These are phyloP conservation scores for Apiospora hydei DNA, from an alignment of 2,329 filamentous ascomycete genomes.

Conservation along the genomic window DNA sequence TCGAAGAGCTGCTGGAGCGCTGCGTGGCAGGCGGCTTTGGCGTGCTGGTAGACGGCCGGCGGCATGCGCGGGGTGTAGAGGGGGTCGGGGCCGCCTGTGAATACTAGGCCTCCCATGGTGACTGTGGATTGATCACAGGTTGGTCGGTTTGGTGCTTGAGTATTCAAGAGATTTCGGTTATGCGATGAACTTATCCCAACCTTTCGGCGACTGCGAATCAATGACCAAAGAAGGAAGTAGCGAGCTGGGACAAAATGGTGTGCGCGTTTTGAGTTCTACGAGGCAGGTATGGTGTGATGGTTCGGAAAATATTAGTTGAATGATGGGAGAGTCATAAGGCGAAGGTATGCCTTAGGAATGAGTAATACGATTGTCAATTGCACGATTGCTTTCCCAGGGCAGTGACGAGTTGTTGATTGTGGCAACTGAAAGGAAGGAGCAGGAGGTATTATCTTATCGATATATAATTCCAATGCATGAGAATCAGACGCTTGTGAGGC, in stretches of 20 bases:
- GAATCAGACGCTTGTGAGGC: neutral
- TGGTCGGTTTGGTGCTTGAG: too few relatives aligned
- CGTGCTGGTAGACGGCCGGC: slow-evolving; percentile 59
- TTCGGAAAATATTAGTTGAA: too few relatives aligned
- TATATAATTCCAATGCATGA: too few relatives aligned
- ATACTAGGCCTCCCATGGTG: slow-evolving; percentile 72
- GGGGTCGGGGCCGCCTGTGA: slow-evolving; percentile 52
- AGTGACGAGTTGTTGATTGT: neutral
- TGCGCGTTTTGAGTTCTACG: neutral
- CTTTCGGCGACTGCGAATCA: neutral
- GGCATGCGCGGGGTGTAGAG: slow-evolving; percentile 73
- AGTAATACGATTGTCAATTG: neutral
- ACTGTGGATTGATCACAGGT: accelerated
- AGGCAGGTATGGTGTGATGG: neutral
- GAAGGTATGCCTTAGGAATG: neutral
- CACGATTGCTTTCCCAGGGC: neutral
- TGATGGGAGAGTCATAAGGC: neutral
- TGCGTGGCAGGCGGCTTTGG: slow-evolving; percentile 54
- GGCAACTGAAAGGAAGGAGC: neutral
- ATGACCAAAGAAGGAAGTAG: neutral
- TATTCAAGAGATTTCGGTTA: neutral
- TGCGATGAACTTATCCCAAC: neutral
- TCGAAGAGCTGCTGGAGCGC: slow-evolving; percentile 60
- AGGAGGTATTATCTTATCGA: neutral
- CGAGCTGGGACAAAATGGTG: neutral